These are phyloP conservation scores for Oleoguttula mirabilis DNA, from an alignment of 495 filamentous ascomycete species.

Conservation along the genomic window DNA sequence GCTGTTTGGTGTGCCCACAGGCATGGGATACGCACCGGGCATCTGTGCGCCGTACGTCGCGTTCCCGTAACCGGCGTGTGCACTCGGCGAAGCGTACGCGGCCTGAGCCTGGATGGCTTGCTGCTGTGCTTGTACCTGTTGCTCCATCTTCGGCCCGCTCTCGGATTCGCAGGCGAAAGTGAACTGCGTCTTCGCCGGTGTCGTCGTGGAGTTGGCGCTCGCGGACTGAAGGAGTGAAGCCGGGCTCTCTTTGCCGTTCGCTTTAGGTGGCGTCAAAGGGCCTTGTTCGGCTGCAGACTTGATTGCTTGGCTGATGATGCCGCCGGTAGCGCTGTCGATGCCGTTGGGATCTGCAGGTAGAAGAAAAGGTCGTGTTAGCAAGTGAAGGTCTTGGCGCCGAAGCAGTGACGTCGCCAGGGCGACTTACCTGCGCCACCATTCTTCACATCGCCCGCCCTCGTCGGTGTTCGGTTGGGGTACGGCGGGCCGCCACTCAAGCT, in stretches of 20 bases:
- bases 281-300: constrained; percentile 66
- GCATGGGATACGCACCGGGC: not conserved
- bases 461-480: too few species aligned
- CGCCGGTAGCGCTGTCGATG: constrained; percentile 33
- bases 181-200: constrained; percentile 65
- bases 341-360: not conserved
- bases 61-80: not conserved
- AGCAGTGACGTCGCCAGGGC: too few species aligned
- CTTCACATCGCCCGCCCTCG: too few species aligned
- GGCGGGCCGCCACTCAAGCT: too few species aligned
- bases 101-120: constrained; percentile 17
- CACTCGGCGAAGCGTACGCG: not conserved
- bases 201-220: constrained; percentile 30
- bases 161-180: constrained; percentile 83
- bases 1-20: not conserved
- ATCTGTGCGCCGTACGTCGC: not conserved
- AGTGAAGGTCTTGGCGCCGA: too few species aligned
- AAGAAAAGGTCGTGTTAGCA: not conserved
- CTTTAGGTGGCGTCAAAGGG: constrained; percentile 43
- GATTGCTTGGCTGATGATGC: constrained; percentile 83
- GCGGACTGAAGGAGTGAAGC: constrained; percentile 28
- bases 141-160: constrained; percentile 48
- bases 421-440: too few species aligned
- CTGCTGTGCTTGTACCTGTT: constrained; percentile 25
- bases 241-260: constrained; percentile 56